phyloP scores from a whole-genome alignment of 208 protist species.

The Leishmania major region DNA sequence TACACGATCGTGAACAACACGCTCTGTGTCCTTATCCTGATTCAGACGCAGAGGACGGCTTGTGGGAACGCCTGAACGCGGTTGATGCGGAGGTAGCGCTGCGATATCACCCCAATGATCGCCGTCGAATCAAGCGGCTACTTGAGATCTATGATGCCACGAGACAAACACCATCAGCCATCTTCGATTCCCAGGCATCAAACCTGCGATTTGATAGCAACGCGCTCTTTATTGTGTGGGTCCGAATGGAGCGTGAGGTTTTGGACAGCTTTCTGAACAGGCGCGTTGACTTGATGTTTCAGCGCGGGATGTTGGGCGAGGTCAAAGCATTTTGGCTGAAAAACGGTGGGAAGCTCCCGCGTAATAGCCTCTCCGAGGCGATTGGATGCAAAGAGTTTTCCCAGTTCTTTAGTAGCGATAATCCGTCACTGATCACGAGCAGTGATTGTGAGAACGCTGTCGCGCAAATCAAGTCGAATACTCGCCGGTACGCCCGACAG shows the following conservation, averaged over 20 bases:
- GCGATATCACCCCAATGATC: conserved; percentile 87
- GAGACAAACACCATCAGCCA: conserved; percentile 51
- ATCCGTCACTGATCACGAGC: conserved; percentile 3
- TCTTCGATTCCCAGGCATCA: conserved; percentile 34
- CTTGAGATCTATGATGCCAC: conserved; percentile 74
- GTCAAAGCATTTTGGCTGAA: conserved; percentile 36
- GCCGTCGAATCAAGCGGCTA: conserved; percentile 70
- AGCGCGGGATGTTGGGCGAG: conserved; percentile 70
- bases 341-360: conserved; percentile 10
- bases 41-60: conserved; percentile 7
- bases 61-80: conserved; percentile 59
- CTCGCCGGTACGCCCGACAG: conserved; percentile 76
- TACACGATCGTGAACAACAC: conserved; percentile 9
- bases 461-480: conserved; percentile 72
- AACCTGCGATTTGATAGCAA: conserved; percentile 43
- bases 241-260: conserved; percentile 31
- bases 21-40: neutral
- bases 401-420: conserved; percentile 14
- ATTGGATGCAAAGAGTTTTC: conserved; percentile 86
- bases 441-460: conserved; percentile 29
- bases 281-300: conserved; percentile 85
- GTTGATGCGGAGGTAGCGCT: conserved; percentile 72
- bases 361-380: conserved; percentile 44
- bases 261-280: conserved; percentile 55
- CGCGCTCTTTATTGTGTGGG: conserved; percentile 75